These are phyloP conservation scores for Ilex paraguariensis DNA, from an alignment of 305 asterid species.

Conservation along the genomic window DNA sequence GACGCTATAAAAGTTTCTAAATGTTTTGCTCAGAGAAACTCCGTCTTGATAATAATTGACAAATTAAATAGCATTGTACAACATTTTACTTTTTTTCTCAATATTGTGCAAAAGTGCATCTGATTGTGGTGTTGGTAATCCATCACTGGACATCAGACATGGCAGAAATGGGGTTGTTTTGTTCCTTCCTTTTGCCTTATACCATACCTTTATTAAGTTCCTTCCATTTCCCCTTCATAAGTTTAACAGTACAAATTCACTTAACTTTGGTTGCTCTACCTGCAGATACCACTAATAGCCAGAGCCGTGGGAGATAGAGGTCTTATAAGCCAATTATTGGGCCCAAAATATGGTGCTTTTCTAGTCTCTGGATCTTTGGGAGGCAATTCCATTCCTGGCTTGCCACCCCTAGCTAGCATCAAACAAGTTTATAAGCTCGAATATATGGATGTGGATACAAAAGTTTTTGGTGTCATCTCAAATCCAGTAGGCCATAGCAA, in stretches of 20 bases:
- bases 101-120: no score
- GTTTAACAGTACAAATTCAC: no score
- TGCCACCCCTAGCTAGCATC: conserved; percentile 52
- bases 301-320: conserved; percentile 66
- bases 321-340: conserved; percentile 55
- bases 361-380: conserved; percentile 40
- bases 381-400: conserved; percentile 37
- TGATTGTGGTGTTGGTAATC: no score
- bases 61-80: no score
- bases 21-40: no score
- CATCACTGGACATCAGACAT: no score
- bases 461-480: conserved; percentile 52
- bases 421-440: conserved; percentile 48
- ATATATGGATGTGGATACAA: conserved; percentile 42
- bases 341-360: conserved; percentile 61
- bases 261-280: not conserved
- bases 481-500: conserved; percentile 69
- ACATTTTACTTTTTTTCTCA: no score
- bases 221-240: not conserved
- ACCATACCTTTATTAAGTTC: not conserved
- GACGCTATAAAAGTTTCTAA: no score
- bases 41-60: no score
- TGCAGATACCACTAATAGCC: conserved; percentile 48
- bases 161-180: no score
- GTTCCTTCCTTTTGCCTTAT: no score